Base-by-base conservation (phyloP, 805 yeast genomes). In the Blastobotrys attinorum region DNA sequence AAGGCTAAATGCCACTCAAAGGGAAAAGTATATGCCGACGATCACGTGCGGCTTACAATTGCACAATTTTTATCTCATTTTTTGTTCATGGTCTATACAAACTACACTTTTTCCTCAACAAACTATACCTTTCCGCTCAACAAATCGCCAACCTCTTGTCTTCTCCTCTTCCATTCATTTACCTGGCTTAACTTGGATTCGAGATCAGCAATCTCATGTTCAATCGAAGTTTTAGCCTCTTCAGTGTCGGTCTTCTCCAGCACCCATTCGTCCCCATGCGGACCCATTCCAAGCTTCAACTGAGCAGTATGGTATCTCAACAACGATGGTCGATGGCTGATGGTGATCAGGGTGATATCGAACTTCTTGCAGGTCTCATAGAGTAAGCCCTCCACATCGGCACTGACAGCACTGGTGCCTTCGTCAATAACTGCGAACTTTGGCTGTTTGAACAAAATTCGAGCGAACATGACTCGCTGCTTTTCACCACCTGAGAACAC, bases 401-500 rank as follows among this genome's bases (percentile, higher is more conserved):
- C 81, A 42, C 87, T 77, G 10, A 88, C 88, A 1, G 97, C 96
- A 59, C 87, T 85, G 3, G 97, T 88, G n/a, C 94, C 84, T 64
- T 88, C 97, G 63, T 88, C 97, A 48, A 88, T 71, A 2, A 88
- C 77, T 3, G 88, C 87, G 61, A 85, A 85, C 59, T 75, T 73
- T 39, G 95, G 95, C 43, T 75, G 75, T 59, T 83, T 85, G 66
- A 81, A 86, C 52, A 88, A 65, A 2, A 88, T 75, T 54, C 96
- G 72, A 0, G 97, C 96, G 67, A 88, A 83, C 61, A 86, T 78
- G 61, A 88, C 74, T 58, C 95, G 77, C 67, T 88, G 97, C 64
- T 86, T 81, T 61, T 88, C 97, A 45, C 97, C 97, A n/a, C 97
- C 97, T 63, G 92, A 82, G 51, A 88, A 72, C n/a, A 88, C 82